A percentile compares a stretch with the other conserved stretches of the same genome.
phyloP scores from a whole-genome alignment of 352 stramenopile species.

The Phytophthora ohioensis region DNA sequence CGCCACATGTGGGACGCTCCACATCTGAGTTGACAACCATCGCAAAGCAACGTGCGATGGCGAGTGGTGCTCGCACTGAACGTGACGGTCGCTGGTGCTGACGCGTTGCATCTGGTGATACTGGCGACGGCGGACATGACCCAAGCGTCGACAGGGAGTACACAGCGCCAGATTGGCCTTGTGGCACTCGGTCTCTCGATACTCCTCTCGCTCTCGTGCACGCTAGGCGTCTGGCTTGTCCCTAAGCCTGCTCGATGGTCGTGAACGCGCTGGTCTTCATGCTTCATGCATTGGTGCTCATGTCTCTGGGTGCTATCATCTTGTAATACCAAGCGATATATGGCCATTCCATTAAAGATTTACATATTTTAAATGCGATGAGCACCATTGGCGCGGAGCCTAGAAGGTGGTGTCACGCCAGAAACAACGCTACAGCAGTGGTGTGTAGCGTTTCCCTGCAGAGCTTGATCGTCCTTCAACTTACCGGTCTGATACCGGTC shows the following conservation, averaged over 20 bases:
- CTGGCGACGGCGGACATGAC: constrained; percentile 8
- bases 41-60: neutral
- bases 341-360: too few species aligned
- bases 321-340: neutral
- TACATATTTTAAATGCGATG: too few species aligned
- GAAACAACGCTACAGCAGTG: too few species aligned
- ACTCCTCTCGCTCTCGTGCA: constrained; percentile 14
- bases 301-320: neutral
- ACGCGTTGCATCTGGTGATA: constrained; percentile 14
- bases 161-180: constrained; percentile 4
- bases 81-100: constrained; percentile 5
- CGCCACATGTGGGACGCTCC: too few species aligned
- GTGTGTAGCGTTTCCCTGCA: too few species aligned
- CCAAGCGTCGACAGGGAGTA: neutral
- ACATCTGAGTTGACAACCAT: neutral
- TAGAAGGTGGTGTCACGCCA: too few species aligned
- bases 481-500: constrained; percentile 25
- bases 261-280: constrained; percentile 20
- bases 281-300: constrained; percentile 1
- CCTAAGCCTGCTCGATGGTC: constrained; percentile 21
- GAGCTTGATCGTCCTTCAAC: constrained; percentile 18
- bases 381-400: too few species aligned
- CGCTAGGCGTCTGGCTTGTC: constrained; percentile 10
- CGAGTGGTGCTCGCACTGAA: constrained; percentile 18
- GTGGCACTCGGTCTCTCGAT: constrained; percentile 5